A percentile compares a stretch with the other conserved stretches of the same genome.
Conservation (phyloP, 1,284 basidiomycete species). For the Trametes sp. region DNA sequence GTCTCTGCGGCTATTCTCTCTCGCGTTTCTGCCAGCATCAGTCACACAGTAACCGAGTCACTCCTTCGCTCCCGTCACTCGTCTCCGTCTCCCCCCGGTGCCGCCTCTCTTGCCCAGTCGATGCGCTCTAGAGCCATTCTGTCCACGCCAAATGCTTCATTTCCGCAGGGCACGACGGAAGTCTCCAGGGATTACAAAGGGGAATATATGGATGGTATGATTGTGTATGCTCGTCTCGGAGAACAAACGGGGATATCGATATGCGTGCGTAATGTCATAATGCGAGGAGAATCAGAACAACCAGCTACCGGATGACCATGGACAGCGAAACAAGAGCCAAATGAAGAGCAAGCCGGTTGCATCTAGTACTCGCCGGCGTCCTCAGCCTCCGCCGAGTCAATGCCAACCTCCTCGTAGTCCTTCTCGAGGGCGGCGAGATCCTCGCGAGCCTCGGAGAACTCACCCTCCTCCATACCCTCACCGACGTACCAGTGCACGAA, state of each 20-base stretch:
- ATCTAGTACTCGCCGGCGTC: slow-evolving; percentile 81
- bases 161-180: neutral
- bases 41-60: slow-evolving; percentile 9
- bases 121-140: neutral
- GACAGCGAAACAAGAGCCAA: slow-evolving; percentile 37
- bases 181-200: slow-evolving; percentile 32
- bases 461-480: slow-evolving; percentile 99
- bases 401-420: slow-evolving; percentile 95
- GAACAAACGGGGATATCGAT: slow-evolving; percentile 42
- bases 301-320: slow-evolving; percentile 32
- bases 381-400: slow-evolving; percentile 87
- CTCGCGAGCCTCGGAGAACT: slow-evolving; percentile 97
- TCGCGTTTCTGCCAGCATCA: slow-evolving; percentile 9
- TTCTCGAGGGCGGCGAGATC: slow-evolving; percentile 97
- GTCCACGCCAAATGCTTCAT: slow-evolving; percentile 3
- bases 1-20: slow-evolving; percentile 17
- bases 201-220: slow-evolving; percentile 44
- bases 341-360: slow-evolving; percentile 27
- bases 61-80: neutral
- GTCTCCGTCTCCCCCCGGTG: neutral
- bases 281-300: slow-evolving; percentile 27
- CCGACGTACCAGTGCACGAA: slow-evolving; percentile 97
- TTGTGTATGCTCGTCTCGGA: slow-evolving; percentile 36
- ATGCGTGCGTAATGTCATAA: slow-evolving; percentile 38
- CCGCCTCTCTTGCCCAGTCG: neutral